Conservation (phyloP, 2,329 filamentous ascomycete species). For the Pseudocercospora fuligena region DNA sequence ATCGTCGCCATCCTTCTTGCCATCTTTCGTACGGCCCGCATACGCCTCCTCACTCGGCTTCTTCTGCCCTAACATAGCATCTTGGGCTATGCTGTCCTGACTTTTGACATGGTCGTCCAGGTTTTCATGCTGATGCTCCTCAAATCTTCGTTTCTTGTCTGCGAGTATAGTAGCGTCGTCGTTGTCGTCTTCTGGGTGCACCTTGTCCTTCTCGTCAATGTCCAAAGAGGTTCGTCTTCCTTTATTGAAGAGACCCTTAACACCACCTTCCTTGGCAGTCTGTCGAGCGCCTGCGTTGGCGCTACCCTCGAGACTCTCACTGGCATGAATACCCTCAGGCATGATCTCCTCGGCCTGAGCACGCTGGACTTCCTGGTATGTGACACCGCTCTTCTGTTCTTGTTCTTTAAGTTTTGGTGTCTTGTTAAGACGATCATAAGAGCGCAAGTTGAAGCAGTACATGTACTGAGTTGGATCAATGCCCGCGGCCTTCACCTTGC, state of each 20-base stretch:
- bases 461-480: conserved; percentile 81
- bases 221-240: conserved; percentile 39
- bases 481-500: conserved; percentile 72
- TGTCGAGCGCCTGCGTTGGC: conserved; percentile 41
- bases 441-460: conserved; percentile 91
- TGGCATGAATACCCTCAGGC: conserved; percentile 70
- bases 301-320: conserved; percentile 31
- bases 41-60: conserved; percentile 72
- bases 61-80: conserved; percentile 76
- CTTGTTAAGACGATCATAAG: conserved; percentile 89
- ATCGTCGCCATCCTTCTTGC: conserved; percentile 27
- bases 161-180: conserved; percentile 21
- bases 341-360: conserved; percentile 90
- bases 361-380: conserved; percentile 83
- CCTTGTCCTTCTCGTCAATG: conserved; percentile 27
- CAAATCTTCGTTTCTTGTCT: conserved; percentile 32
- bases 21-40: conserved; percentile 60
- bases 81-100: conserved; percentile 69
- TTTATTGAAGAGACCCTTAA: conserved; percentile 37
- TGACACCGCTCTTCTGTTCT: conserved; percentile 80
- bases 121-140: conserved; percentile 25
- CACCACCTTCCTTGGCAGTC: conserved; percentile 33
- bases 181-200: conserved; percentile 27
- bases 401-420: conserved; percentile 73
- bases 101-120: conserved; percentile 39